These are phyloP conservation scores for Amaranthus hypochondriacus DNA, from an alignment of 148 eudicot genomes.

Conservation along the genomic window DNA sequence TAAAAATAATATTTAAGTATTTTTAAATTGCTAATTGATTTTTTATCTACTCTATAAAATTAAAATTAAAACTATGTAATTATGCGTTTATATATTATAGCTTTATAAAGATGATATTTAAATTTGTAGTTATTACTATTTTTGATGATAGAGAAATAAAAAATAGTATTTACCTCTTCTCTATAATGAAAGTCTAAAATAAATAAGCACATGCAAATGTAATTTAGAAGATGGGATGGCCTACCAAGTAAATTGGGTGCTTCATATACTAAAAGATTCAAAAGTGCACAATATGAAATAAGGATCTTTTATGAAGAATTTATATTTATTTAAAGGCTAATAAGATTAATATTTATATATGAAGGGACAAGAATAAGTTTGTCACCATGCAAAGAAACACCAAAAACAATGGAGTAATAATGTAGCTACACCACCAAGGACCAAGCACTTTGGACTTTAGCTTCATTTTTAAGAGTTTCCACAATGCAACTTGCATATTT, in stretches of 20 bases:
- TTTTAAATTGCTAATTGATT: no score
- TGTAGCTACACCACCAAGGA: constrained; percentile 22
- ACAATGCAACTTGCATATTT: constrained; percentile 19
- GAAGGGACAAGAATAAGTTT: constrained; percentile 27
- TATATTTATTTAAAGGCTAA: constrained; percentile 6
- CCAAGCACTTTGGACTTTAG: constrained; percentile 22
- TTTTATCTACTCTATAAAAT: no score
- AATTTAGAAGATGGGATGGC: not conserved
- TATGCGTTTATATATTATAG: no score
- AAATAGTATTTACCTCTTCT: no score
- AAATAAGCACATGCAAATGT: not conserved
- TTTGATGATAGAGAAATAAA: no score
- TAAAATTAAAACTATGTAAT: no score
- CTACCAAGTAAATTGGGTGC: not conserved
- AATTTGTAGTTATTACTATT: no score
- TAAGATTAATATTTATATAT: constrained; percentile 10
- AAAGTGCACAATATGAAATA: constrained; percentile 17
- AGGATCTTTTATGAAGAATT: constrained; percentile 9
- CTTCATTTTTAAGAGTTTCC: not conserved
- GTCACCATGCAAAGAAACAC: constrained; percentile 31
- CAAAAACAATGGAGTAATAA: constrained; percentile 8
- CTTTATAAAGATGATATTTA: no score
- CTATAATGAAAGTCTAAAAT: no score
- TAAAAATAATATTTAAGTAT: no score
- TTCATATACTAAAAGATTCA: constrained; percentile 17